A percentile compares a stretch with the other conserved stretches of the same genome.
These are phyloP conservation scores for Dryadomyces quercus-mongolicae DNA, from an alignment of 2,329 filamentous ascomycete genomes.

Conservation along the genomic window DNA sequence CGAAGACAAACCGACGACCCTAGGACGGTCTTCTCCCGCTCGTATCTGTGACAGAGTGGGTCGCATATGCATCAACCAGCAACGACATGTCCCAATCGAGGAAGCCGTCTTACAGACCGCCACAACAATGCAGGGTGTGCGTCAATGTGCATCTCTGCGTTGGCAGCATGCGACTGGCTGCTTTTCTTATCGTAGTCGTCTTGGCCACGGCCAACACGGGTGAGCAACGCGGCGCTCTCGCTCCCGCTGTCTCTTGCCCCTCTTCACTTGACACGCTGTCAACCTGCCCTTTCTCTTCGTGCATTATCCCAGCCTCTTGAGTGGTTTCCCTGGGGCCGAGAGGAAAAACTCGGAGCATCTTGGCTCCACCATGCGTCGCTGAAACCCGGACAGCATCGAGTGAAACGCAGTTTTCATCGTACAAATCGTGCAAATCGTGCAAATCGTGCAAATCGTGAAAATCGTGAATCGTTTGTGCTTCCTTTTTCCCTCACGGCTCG, in stretches of 20 bases:
- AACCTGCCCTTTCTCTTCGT: no score
- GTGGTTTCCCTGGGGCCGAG: neutral
- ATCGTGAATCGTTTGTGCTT: no score
- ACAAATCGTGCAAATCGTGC: neutral
- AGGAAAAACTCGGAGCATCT: neutral
- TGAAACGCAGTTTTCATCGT: neutral
- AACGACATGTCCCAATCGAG: neutral
- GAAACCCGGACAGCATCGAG: neutral
- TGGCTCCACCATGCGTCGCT: neutral
- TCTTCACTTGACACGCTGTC: neutral
- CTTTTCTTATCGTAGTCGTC: neutral
- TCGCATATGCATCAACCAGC: neutral
- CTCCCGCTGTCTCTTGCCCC: no score
- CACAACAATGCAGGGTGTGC: neutral
- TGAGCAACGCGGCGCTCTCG: no score
- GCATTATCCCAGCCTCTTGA: neutral
- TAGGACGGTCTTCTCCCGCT: neutral
- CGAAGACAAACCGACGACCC: neutral
- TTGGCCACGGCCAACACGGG: neutral
- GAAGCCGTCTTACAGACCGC: neutral
- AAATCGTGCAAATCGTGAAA: no score
- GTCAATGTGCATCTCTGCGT: neutral
- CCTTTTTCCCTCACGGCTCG: no score
- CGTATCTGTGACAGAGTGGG: neutral
- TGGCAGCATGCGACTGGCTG: constrained; percentile 5